Base-by-base conservation (phyloP, 495 filamentous ascomycete genomes). In the Penicillium paradoxum region DNA sequence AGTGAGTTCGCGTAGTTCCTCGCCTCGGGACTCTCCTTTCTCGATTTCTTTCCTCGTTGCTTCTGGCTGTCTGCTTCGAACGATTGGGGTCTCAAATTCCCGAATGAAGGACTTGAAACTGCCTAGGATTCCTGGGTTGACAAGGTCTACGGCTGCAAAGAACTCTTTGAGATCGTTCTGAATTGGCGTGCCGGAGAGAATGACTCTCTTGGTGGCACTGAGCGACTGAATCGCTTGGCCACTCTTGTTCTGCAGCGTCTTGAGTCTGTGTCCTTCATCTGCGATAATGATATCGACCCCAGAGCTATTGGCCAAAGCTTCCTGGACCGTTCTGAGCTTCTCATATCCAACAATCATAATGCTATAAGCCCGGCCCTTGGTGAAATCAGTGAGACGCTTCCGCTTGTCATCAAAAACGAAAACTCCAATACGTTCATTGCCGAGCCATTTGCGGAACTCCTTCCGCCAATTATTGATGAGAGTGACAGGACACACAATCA, bases 291-390 rank as follows among this genome's bases (percentile, higher is more conserved):
- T 89, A 60, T 91, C 88, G 46, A 91, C 73, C 0, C 83, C 81
- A 37, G 63, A 62, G 6, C 84, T 80, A 55, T 81, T 81, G 40
- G 83, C 78, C 38, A 91, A 68, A 38, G 85, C 84, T 19, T 82
- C 83, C 47, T 85, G 81, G 0, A 91, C 82, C 14, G 74, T 81
- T 45, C 86, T 75, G 24, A 90, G 72, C 63, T 86, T 89, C 66
- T 92, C 88, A 60, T 92, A 92, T 0, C 88, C 88, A 43, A 92
- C 82, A 51, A 92, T 88, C 88, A 90, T 88, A 36, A 92, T 72
- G 55, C 71, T 86, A 56, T 92, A 92, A 17, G 75, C 75, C 56
- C 77, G 83, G n/a, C 88, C 87, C 66, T 73, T 82, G 0, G 88
- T 92, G 56, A 91, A 92, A 63, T 91, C 86, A 0, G 81, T 85